Base-by-base conservation (phyloP, 1,284 basidiomycete species). In the Cryptococcus sp. region DNA sequence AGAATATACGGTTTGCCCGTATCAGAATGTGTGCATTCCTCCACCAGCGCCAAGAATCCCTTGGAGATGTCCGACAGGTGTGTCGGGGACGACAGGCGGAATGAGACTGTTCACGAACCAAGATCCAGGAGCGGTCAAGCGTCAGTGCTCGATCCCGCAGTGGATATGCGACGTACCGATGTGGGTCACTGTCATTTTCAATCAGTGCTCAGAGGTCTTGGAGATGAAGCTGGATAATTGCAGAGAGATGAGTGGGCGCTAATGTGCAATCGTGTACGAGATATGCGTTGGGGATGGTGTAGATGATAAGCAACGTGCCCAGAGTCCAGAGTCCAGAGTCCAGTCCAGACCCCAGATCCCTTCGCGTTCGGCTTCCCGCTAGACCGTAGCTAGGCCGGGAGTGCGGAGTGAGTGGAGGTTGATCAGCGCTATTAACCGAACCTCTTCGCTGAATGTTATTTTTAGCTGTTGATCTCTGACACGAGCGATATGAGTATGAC, bases 1-100 rank as follows among this genome's bases (percentile, higher is more conserved):
- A 52, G 50, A 54, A 78, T 77, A 57, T 73, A 73, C 16, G 57
- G 45, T 54, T 61, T 47, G 2, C 62, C 65, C 16, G 57, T 61
- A 38, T 65, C 50, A n/a, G 64, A 65, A 39, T 61, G 56, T 16
- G 61, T 15, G 53, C 73, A 75, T 22, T 48, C 27, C 17, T 67
- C 27, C 31, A 69, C 53, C 23, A 78, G 68, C 4, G 57, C 61
- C 13, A 71, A 61, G 53, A 76, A 67, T 11, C 39, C 59, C 6
- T 54, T 15, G 7, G 65, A 62, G 16, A 78, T 58, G 1, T 52
- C 31, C 5, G 54, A 48, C 15, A 68, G 54, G 17, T 51, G 40
- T 8, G 59, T 31, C 2, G 64, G 25, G 20, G 65, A 56, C 6
- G 61, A 47, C 49, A 65, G 58, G 49, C 70, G 71, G 70, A 78